These are phyloP conservation scores for Mortierella sp. DNA, from an alignment of 371 early-diverging fungal species.

Conservation along the genomic window DNA sequence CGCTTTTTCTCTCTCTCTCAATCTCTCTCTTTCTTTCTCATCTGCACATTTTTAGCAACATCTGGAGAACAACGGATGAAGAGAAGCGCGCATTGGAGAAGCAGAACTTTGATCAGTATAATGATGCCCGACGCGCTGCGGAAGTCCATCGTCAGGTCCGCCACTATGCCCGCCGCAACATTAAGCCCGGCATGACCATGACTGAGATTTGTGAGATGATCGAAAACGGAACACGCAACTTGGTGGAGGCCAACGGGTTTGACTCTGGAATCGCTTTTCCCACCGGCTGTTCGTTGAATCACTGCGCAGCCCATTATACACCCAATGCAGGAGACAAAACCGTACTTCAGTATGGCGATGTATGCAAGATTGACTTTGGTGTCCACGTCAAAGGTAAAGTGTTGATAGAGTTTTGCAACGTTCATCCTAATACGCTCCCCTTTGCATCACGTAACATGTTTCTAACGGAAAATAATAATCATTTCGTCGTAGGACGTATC, in stretches of 20 bases:
- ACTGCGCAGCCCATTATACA: slow-evolving; percentile 99
- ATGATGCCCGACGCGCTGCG: slow-evolving; percentile 90
- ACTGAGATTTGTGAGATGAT: slow-evolving; percentile 94
- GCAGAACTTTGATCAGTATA: slow-evolving; percentile 71
- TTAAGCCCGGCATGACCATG: slow-evolving; percentile 98
- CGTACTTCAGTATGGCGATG: slow-evolving; percentile 93
- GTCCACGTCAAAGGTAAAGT: slow-evolving; percentile 92
- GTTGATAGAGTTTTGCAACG: slow-evolving; percentile 74
- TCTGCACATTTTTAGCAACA: slow-evolving; percentile 61
- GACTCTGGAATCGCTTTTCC: slow-evolving; percentile 98
- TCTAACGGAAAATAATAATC: too few relatives aligned
- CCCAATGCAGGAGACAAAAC: slow-evolving; percentile 98
- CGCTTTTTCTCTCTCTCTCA: too few relatives aligned
- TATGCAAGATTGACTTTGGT: slow-evolving; percentile 99
- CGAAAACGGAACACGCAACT: slow-evolving; percentile 94
- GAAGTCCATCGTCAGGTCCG: slow-evolving; percentile 96
- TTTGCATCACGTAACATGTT: too few relatives aligned
- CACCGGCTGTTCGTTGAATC: slow-evolving; percentile 98
- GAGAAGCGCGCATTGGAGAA: slow-evolving; percentile 82
- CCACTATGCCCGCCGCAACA: slow-evolving; percentile 81
- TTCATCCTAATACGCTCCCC: too few relatives aligned
- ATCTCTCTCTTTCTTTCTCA: too few relatives aligned
- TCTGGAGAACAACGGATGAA: slow-evolving; percentile 83
- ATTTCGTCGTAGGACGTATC: slow-evolving; percentile 84
- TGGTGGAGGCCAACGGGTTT: slow-evolving; percentile 94